Conservation (phyloP, 228 moss, liverwort and hornwort genomes). For the Sphagnum magellanicum region DNA sequence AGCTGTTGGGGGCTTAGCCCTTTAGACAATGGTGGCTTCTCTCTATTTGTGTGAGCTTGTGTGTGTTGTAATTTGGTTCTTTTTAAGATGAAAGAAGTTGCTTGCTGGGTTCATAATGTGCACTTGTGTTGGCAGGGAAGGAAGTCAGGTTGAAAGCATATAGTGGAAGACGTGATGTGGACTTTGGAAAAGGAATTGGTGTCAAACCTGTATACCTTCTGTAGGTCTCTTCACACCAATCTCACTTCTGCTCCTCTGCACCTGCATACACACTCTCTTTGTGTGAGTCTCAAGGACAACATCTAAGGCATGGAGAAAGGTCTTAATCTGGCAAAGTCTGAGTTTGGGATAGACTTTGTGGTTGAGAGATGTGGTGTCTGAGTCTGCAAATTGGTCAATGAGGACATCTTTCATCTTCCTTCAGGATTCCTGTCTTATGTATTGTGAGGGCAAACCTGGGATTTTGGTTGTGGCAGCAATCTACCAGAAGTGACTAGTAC, state of each 20-base stretch:
- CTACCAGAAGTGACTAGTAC: slow-evolving; percentile 71
- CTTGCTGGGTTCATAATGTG: not conserved
- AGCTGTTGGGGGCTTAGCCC: no score
- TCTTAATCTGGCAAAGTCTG: not conserved
- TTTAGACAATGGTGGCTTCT: not conserved
- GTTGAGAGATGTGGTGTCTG: no score
- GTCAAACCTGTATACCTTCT: slow-evolving; percentile 57
- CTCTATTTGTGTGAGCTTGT: not conserved
- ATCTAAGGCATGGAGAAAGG: no score
- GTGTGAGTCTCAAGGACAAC: no score
- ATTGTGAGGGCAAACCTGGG: not conserved
- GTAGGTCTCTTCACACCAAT: slow-evolving; percentile 22
- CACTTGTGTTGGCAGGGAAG: slow-evolving; percentile 27
- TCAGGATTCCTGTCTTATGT: no score
- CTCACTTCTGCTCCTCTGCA: not conserved
- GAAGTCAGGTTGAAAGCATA: slow-evolving; percentile 37
- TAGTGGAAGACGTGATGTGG: slow-evolving; percentile 55
- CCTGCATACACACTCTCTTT: not conserved
- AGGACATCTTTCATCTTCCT: no score
- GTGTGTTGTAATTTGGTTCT: not conserved
- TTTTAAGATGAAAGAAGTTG: not conserved
- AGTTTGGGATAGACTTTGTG: not conserved
- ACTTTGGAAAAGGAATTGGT: slow-evolving; percentile 70
- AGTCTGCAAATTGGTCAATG: no score
- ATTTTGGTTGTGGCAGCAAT: slow-evolving; percentile 27